These are phyloP conservation scores for Penicillium sp. DNA, from an alignment of 2,329 filamentous ascomycete genomes.

Conservation along the genomic window DNA sequence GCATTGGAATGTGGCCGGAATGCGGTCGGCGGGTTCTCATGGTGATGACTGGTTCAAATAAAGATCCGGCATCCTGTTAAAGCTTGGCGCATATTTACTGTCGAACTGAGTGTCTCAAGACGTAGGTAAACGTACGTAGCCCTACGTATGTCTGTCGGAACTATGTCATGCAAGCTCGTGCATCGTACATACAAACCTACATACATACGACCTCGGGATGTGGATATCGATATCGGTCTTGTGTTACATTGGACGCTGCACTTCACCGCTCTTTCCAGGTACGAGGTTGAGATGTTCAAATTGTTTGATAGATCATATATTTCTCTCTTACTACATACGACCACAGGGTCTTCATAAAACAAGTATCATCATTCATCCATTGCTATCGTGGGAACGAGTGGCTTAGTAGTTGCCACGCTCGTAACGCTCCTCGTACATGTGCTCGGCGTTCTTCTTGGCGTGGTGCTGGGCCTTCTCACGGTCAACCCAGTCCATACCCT, in stretches of 20 bases:
- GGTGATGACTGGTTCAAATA: conserved; percentile 20
- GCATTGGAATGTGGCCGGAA: conserved; percentile 22
- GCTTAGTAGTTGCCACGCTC: conserved; percentile 45
- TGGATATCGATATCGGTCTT: not conserved
- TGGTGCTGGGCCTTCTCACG: conserved; percentile 60
- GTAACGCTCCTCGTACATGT: conserved; percentile 65
- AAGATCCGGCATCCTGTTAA: conserved; percentile 11
- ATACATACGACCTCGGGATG: not conserved
- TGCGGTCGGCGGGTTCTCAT: conserved; percentile 23
- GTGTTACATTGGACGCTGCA: not conserved
- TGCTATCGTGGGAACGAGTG: conserved; percentile 38
- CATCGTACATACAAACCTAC: not conserved
- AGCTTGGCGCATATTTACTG: conserved; percentile 6
- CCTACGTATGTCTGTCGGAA: conserved; percentile 5
- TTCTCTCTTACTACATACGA: not conserved
- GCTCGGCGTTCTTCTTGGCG: conserved; percentile 58
- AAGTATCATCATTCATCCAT: conserved; percentile 7
- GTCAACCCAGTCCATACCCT: conserved; percentile 63
- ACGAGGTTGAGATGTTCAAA: not conserved
- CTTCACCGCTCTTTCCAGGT: conserved; percentile 3
- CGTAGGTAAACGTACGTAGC: not conserved
- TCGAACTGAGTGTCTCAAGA: not conserved
- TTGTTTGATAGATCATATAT: not conserved
- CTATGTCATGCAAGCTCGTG: not conserved
- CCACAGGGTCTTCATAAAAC: not conserved